Conservation (phyloP, 2,329 filamentous ascomycete species). For the Macrophomina phaseolina region DNA sequence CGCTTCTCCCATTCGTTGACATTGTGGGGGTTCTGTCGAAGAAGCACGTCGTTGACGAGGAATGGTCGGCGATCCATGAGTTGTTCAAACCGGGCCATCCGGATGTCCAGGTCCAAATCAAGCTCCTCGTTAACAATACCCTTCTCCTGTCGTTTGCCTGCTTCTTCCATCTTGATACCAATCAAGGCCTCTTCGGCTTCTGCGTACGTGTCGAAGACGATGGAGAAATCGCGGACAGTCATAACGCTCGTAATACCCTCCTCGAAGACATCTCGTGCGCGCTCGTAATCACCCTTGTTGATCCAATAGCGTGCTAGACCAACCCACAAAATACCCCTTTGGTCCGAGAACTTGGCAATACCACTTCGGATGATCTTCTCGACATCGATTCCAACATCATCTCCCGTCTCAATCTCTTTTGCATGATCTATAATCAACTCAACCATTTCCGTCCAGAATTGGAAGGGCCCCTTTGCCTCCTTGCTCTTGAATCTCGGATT, state of each 20-base stretch:
- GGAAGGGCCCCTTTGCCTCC: conserved; percentile 91
- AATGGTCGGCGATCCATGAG: conserved; percentile 97
- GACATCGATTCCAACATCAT: conserved; percentile 84
- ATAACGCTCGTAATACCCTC: conserved; percentile 97
- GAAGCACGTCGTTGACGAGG: conserved; percentile 90
- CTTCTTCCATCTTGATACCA: conserved; percentile 86
- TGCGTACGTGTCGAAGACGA: conserved; percentile 94
- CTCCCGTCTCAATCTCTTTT: conserved; percentile 78
- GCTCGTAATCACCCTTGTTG: conserved; percentile 88
- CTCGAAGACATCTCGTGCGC: conserved; percentile 90
- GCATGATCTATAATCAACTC: conserved; percentile 92
- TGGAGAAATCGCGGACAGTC: conserved; percentile 96
- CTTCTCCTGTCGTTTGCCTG: conserved; percentile 78
- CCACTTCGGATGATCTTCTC: conserved; percentile 93
- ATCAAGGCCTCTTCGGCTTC: conserved; percentile 98
- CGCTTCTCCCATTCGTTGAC: conserved; percentile 97
- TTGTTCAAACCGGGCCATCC: conserved; percentile 97
- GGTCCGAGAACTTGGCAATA: conserved; percentile 87
- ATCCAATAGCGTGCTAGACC: conserved; percentile 97
- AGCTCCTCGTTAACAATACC: conserved; percentile 79
- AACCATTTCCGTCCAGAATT: conserved; percentile 97
- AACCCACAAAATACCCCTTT: conserved; percentile 93
- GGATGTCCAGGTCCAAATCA: conserved; percentile 92
- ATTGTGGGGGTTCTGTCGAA: conserved; percentile 95
- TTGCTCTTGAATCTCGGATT: conserved; percentile 91